Evolutionary conservation across 73 alveolate species (phyloP).

Genomic region (Tetrahymena thermophila): DNA sequence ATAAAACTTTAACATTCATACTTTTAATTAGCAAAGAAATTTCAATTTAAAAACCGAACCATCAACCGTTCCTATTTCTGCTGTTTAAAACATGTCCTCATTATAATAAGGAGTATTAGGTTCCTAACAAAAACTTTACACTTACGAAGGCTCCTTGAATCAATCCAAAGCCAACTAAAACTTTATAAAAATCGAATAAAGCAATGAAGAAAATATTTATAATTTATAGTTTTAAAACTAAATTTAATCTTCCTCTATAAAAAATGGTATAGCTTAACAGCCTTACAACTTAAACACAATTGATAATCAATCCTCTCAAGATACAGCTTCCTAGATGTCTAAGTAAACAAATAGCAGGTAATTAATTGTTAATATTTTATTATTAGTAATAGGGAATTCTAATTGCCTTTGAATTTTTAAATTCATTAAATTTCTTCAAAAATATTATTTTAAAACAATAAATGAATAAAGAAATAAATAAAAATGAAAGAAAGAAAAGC

Average conservation of each 20-base stretch:
- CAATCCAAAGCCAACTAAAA: neutral
- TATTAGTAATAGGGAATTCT: no score
- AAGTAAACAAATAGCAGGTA: neutral
- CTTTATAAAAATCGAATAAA: neutral
- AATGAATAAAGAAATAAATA: no score
- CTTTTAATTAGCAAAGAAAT: neutral
- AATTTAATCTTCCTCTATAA: neutral
- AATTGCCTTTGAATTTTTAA: no score
- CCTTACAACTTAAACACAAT: neutral
- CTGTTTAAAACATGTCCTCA: neutral
- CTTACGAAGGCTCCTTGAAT: neutral
- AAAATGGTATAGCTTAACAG: neutral
- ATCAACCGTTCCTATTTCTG: neutral
- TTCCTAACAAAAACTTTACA: neutral
- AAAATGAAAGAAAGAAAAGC: no score
- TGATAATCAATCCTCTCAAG: neutral
- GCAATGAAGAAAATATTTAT: neutral
- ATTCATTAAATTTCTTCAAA: no score
- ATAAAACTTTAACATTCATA: neutral
- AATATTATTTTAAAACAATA: no score
- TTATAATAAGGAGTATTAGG: neutral
- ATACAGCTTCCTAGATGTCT: neutral
- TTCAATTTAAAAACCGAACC: neutral
- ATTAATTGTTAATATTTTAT: neutral
- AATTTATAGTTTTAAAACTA: neutral